Base-by-base conservation (phyloP, 176 grass and related monocot genomes). In the Phoenix roebelenii region DNA sequence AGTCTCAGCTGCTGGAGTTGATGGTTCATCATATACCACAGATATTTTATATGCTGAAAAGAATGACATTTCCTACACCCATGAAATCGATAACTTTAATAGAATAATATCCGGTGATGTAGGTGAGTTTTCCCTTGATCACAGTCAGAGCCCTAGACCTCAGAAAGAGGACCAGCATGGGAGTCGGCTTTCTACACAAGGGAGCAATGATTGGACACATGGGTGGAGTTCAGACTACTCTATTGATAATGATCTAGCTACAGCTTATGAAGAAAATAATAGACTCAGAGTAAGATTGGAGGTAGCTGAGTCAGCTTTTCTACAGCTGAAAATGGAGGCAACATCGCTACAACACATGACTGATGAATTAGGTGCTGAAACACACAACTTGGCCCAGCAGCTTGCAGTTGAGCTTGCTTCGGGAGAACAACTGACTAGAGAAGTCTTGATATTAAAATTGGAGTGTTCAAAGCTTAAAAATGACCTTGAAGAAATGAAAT, bases 231-330 rank as follows among this genome's bases (percentile, higher is more conserved):
- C 81, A 49, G 81, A 83, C 59, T 80, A 75, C 52, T 82, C 75
- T 57, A 56, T 60, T 22, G 79, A 73, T 67, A 80, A 85, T 78
- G 84, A 88, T 77, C 66, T 83, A 79, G 53, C 70, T 51, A 69
- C 77, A 66, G 81, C 78, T 73, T 81, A 67, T 88, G 84, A 88
- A 57, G 84, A 98, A 55, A 88, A 83, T 76, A 88, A 80, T 67
- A 73, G 32, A 35, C 77, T 92, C 39, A 98, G 76, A 65, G 65
- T 64, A 61, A 81, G 87, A 70, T 26, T 98, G 81, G 93, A 98
- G 81, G 87, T 85, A 24, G 84, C 93, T 22, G 93, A 92, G 35
- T 88, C 81, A 23, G 73, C 76, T 16, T 98, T 98, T 88, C 83
- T 81, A 73, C 81, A 98, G 66, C 82, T 98, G 20, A 85, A 98